Base-by-base conservation (phyloP, 768 basidiomycete species). In the Bullera alba region DNA sequence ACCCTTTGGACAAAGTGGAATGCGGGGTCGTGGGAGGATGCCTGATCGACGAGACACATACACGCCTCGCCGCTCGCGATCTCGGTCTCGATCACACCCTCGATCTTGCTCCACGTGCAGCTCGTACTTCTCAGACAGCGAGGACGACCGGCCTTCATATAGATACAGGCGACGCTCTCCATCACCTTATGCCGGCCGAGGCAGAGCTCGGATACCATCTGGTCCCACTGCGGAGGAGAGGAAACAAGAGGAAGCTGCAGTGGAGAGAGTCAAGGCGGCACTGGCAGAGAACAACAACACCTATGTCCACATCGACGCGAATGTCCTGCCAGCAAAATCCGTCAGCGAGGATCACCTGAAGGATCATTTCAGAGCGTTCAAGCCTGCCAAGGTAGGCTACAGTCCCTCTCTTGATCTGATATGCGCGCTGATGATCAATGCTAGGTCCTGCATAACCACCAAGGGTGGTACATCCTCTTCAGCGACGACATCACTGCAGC, bases 381-480 rank as follows among this genome's bases (percentile, higher is more conserved):
- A 81, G 54, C 79, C 85, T 17, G 81, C 87, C 42, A 78, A 81
- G 78, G 86, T 86, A 73, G 64, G 83, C 75, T 23, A 21, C 14
- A 25, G 30, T n/a, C 48, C 48, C n/a, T n/a, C n/a, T n/a, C n/a
- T 60, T 48, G 47, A 28, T 35, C 5, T 51, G 43, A 28, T 51
- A 43, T 48, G 32, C 12, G 15, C 22, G 22, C 48, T 35, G 12
- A 35, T 28, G n/a, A 28, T 19, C 50, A 87, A n/a, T n/a, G n/a
- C n/a, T n/a, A n/a, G 85, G 77, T 91, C 23, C 75, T 89, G 1
- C 79, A 80, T 54, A 85, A 86, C 67, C 78, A 79, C 44, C 72
- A 74, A 1, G 85, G 83, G 8, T 84, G 87, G 77, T 92, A 90
- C 65, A 79, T 91, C 56, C 85, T 88, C 3, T 96, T 95, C 68